These are phyloP conservation scores for Cyclotella atomus DNA, from an alignment of 108 stramenopile genomes.

Conservation along the genomic window DNA sequence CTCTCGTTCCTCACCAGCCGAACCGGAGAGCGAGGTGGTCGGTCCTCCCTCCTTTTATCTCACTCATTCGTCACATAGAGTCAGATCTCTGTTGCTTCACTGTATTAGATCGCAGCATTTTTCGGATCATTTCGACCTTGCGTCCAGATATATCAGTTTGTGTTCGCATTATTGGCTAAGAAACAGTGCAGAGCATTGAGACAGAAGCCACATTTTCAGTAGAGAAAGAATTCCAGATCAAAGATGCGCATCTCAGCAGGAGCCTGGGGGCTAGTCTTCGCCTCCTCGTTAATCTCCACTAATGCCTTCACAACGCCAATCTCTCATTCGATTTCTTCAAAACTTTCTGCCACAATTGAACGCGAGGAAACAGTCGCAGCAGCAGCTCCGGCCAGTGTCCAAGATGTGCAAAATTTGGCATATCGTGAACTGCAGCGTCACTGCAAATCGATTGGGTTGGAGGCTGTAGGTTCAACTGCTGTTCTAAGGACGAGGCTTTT, in stretches of 20 bases:
- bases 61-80: too few relatives aligned
- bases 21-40: neutral
- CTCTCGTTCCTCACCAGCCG: neutral
- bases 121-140: too few relatives aligned
- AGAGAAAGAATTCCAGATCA: neutral
- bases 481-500: constrained; percentile 62
- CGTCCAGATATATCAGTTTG: too few relatives aligned
- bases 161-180: too few relatives aligned
- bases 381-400: neutral
- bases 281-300: neutral
- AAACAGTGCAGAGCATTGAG: too few relatives aligned
- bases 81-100: too few relatives aligned
- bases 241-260: neutral
- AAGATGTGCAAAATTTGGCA: constrained; percentile 55
- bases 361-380: neutral
- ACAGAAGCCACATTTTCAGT: too few relatives aligned
- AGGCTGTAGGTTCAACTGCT: constrained; percentile 70
- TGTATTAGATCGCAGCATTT: too few relatives aligned
- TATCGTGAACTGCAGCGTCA: constrained; percentile 73
- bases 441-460: constrained; percentile 59
- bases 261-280: neutral
- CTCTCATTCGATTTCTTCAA: neutral
- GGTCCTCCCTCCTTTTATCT: too few relatives aligned
- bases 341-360: constrained; percentile 6
- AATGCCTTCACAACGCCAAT: neutral